Conservation (phyloP, 1,284 basidiomycete species). For the Taiwanofungus camphoratus region DNA sequence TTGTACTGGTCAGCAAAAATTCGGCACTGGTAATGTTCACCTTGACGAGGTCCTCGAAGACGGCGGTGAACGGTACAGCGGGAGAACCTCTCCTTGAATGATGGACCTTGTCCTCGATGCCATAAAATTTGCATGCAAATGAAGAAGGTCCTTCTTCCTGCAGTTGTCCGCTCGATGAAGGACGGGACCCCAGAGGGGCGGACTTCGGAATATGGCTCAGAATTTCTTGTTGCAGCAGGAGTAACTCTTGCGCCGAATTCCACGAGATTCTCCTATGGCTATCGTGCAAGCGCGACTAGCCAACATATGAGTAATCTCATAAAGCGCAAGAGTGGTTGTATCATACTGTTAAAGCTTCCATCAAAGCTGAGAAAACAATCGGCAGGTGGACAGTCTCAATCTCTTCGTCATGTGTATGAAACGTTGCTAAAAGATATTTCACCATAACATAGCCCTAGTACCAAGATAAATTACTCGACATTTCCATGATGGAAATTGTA, state of each 20-base stretch:
- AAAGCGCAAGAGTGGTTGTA: conserved; percentile 1
- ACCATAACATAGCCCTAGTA: conserved; percentile 56
- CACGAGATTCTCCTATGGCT: conserved; percentile 30
- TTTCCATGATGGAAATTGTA: not conserved
- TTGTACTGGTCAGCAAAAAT: conserved; percentile 28
- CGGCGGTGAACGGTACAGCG: conserved; percentile 46
- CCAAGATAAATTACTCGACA: not conserved
- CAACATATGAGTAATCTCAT: conserved; percentile 7
- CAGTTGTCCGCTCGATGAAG: conserved; percentile 35
- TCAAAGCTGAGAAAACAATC: conserved; percentile 59
- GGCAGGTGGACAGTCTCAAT: conserved; percentile 78
- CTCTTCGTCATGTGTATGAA: conserved; percentile 78
- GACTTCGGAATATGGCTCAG: conserved; percentile 46
- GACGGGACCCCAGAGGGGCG: conserved; percentile 41
- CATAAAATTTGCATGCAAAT: conserved; percentile 60
- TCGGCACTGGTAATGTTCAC: conserved; percentile 43
- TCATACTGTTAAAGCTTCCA: conserved; percentile 58
- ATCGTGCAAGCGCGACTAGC: conserved; percentile 36
- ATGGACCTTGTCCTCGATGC: conserved; percentile 31
- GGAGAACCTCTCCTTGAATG: conserved; percentile 21
- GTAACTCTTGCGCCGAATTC: conserved; percentile 36
- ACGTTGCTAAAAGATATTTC: conserved; percentile 65
- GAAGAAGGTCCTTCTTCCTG: conserved; percentile 37
- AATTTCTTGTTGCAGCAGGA: conserved; percentile 50
- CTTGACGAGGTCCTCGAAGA: conserved; percentile 47